phyloP scores from a whole-genome alignment of 106 monocot species.

The Allium fistulosum region DNA sequence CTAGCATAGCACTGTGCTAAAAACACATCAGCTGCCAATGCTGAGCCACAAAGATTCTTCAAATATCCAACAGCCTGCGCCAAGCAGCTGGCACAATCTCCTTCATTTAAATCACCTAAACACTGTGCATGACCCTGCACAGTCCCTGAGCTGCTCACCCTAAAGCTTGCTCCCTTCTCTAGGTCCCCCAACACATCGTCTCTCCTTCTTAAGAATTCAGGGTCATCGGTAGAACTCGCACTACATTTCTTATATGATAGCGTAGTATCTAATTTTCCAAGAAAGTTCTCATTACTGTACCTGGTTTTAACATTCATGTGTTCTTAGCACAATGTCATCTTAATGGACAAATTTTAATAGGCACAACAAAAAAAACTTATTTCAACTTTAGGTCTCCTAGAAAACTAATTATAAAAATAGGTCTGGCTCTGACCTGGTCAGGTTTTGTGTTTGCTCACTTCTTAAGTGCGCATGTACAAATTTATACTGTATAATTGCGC shows the following conservation, averaged over 20 bases:
- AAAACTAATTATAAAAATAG: no score
- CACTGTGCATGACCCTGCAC: constrained; percentile 82
- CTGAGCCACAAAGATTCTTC: constrained; percentile 52
- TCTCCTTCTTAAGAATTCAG: constrained; percentile 49
- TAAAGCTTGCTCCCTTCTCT: constrained; percentile 36
- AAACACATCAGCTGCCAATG: constrained; percentile 65
- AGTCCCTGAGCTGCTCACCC: constrained; percentile 58
- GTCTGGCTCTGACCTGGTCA: no score
- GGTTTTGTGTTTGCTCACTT: no score
- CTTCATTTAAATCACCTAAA: constrained; percentile 45
- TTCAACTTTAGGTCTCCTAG: no score
- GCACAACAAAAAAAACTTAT: no score
- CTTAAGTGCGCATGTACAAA: no score
- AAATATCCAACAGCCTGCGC: constrained; percentile 54
- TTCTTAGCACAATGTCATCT: no score
- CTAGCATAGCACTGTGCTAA: constrained; percentile 77
- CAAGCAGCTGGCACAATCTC: constrained; percentile 58
- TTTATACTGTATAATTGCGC: no score
- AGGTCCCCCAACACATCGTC: constrained; percentile 70
- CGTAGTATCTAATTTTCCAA: constrained; percentile 43
- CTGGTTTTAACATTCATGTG: no score
- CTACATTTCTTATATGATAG: constrained; percentile 59
- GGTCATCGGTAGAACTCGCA: constrained; percentile 21
- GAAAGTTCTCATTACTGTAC: constrained; percentile 61
- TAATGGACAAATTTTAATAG: no score